Percentiles rank a stretch among this genome's conserved stretches.
These are phyloP conservation scores for Colletotrichum viniferum DNA, from an alignment of 2,329 filamentous ascomycete species.

Conservation along the genomic window DNA sequence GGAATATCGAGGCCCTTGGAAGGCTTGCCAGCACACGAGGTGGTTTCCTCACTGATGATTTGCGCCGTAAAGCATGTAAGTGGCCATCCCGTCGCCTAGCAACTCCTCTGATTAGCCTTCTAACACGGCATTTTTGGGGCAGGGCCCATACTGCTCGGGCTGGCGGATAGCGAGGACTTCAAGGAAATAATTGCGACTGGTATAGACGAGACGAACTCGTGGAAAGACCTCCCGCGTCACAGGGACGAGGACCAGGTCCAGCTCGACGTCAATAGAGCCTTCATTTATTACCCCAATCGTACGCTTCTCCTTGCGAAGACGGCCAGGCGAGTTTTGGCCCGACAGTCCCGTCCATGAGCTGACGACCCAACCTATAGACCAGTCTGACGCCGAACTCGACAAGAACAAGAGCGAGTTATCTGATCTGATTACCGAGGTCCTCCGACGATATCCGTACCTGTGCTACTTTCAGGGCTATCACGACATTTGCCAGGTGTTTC, in stretches of 20 bases:
- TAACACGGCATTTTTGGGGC: not conserved
- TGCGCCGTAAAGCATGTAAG: conserved; percentile 81
- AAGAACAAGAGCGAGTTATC: conserved; percentile 78
- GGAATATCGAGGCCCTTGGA: conserved; percentile 61
- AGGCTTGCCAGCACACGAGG: conserved; percentile 65
- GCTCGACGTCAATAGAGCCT: conserved; percentile 93
- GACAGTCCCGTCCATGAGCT: not conserved
- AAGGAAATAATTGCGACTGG: conserved; percentile 17
- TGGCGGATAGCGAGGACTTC: conserved; percentile 23
- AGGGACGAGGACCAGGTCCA: conserved; percentile 88
- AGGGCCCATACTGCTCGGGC: conserved; percentile 69
- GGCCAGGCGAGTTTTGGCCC: not conserved
- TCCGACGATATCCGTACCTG: conserved; percentile 81
- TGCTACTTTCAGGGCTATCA: conserved; percentile 99
- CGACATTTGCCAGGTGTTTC: conserved; percentile 94
- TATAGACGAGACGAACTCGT: conserved; percentile 37
- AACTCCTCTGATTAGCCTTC: not conserved
- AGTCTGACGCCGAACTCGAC: conserved; percentile 71
- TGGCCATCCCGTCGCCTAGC: conserved; percentile 29
- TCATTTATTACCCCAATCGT: conserved; percentile 93
- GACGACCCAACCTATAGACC: conserved; percentile 52
- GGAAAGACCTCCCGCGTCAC: conserved; percentile 74
- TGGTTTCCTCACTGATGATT: conserved; percentile 69
- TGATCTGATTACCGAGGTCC: conserved; percentile 77
- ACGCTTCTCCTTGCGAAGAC: conserved; percentile 30